Evolutionary conservation across 2,329 filamentous ascomycete genomes (phyloP).

Genomic region (Beauveria sp.): DNA sequence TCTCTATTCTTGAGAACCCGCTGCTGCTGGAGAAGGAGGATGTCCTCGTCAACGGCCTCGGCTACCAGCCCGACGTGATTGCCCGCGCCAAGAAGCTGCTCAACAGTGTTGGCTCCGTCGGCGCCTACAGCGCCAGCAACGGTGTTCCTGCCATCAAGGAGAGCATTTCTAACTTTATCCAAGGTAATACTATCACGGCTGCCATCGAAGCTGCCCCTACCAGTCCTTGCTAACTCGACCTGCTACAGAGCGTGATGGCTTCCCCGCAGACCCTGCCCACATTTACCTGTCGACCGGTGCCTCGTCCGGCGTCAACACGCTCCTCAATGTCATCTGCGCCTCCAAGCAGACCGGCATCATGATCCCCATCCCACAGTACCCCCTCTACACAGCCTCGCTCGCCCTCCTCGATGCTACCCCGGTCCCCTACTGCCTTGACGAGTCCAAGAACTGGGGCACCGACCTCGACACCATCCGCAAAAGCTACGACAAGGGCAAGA

Average conservation of each 20-base stretch:
- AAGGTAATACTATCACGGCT: conserved; percentile 47
- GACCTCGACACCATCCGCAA: conserved; percentile 70
- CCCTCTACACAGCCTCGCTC: conserved; percentile 91
- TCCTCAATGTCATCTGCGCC: conserved; percentile 83
- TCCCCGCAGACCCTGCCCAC: conserved; percentile 68
- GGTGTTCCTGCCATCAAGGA: conserved; percentile 81
- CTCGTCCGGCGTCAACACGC: conserved; percentile 88
- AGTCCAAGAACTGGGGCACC: conserved; percentile 80
- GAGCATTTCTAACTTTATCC: conserved; percentile 87
- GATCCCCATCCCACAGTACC: conserved; percentile 95
- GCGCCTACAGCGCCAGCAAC: conserved; percentile 92
- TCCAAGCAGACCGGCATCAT: conserved; percentile 72
- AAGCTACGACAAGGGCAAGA: conserved; percentile 66
- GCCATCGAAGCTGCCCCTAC: neutral
- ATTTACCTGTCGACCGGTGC: conserved; percentile 91
- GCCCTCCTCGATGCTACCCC: conserved; percentile 75
- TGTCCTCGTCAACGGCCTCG: conserved; percentile 65
- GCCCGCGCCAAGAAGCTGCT: conserved; percentile 75
- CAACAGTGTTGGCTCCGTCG: conserved; percentile 79
- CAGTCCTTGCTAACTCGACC: neutral
- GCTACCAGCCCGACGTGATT: conserved; percentile 85
- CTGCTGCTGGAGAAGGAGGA: conserved; percentile 73
- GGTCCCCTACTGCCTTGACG: conserved; percentile 92
- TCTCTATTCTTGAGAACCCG: conserved; percentile 89
- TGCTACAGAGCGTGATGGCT: conserved; percentile 71